These are phyloP conservation scores for Erodium texanum DNA, from an alignment of 441 rosid genomes.

Conservation along the genomic window DNA sequence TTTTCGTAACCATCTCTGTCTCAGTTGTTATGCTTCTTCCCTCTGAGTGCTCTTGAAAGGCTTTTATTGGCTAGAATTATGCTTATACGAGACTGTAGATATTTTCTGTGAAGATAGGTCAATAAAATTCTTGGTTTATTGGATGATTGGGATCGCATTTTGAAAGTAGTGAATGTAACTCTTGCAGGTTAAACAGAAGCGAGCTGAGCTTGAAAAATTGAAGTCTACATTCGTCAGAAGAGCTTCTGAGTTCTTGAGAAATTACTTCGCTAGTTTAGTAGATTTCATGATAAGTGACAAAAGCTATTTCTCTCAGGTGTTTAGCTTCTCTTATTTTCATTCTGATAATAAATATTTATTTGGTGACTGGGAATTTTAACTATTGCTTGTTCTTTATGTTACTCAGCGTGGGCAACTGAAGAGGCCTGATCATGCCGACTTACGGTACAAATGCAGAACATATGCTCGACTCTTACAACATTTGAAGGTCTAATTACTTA, in stretches of 20 bases:
- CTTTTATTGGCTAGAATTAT: neutral
- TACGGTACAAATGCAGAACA: constrained; percentile 97
- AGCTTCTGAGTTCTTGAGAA: constrained; percentile 95
- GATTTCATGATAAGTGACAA: constrained; percentile 98
- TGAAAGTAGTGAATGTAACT: constrained; percentile 17
- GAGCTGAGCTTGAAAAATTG: constrained; percentile 73
- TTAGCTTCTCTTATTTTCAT: constrained; percentile 9
- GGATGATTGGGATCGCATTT: constrained; percentile 4
- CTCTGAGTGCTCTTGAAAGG: neutral
- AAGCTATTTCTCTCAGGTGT: constrained; percentile 97
- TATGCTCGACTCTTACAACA: constrained; percentile 99
- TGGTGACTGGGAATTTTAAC: constrained; percentile 17
- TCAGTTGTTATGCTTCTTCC: too few relatives aligned
- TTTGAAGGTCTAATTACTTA: constrained; percentile 54
- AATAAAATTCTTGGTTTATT: neutral
- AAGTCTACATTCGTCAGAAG: constrained; percentile 77
- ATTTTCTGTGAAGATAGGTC: neutral
- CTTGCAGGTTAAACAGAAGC: constrained; percentile 81
- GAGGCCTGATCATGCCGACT: constrained; percentile 99
- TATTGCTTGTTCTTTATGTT: constrained; percentile 19
- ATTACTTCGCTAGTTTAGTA: constrained; percentile 93
- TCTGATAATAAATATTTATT: constrained; percentile 12
- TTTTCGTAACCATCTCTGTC: too few relatives aligned
- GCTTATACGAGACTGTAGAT: neutral
- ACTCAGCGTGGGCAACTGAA: constrained; percentile 93